A percentile compares a stretch with the other conserved stretches of the same genome.
Conservation (phyloP, 805 yeast species). For the Lachancea fermentati region DNA sequence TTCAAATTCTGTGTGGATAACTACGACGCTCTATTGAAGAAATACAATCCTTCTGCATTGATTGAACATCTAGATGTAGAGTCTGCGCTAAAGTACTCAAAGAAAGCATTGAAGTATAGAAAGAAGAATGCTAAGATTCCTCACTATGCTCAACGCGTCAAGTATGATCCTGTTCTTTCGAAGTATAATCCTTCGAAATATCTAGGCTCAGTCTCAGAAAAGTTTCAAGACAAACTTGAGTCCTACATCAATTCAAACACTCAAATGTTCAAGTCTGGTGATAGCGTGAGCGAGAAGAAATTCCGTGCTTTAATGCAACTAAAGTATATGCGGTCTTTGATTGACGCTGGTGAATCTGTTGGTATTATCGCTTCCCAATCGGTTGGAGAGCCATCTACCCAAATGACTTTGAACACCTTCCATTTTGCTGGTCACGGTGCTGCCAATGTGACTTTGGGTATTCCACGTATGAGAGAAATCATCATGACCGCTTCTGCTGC, state of each 20-base stretch:
- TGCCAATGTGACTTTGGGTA: conserved; percentile 98
- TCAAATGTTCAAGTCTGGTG: conserved; percentile 47
- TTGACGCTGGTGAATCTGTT: conserved; percentile 96
- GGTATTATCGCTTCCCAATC: conserved; percentile 98
- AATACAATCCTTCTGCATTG: conserved; percentile 77
- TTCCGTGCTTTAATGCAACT: conserved; percentile 96
- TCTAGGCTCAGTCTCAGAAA: conserved; percentile 89
- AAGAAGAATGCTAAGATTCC: conserved; percentile 59
- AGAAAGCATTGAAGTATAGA: conserved; percentile 69
- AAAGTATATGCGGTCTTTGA: conserved; percentile 93
- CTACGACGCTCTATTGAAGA: conserved; percentile 76
- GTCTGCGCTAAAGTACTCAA: conserved; percentile 70
- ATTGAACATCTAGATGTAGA: conserved; percentile 76
- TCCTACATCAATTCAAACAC: conserved; percentile 53
- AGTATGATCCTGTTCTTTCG: conserved; percentile 85
- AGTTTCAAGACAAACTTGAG: conserved; percentile 77
- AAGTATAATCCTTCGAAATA: conserved; percentile 83
- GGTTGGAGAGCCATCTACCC: conserved; percentile 98
- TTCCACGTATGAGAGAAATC: conserved; percentile 99
- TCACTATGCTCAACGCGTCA: conserved; percentile 54
- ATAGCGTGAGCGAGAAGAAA: conserved; percentile 58
- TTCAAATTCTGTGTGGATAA: conserved; percentile 91
- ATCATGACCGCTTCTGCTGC: conserved; percentile 97
- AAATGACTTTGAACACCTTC: conserved; percentile 95
- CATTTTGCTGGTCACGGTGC: conserved; percentile 99